Evolutionary conservation across 140 eudicot genomes (phyloP).

Genomic region (Ambrosia hybrid): DNA sequence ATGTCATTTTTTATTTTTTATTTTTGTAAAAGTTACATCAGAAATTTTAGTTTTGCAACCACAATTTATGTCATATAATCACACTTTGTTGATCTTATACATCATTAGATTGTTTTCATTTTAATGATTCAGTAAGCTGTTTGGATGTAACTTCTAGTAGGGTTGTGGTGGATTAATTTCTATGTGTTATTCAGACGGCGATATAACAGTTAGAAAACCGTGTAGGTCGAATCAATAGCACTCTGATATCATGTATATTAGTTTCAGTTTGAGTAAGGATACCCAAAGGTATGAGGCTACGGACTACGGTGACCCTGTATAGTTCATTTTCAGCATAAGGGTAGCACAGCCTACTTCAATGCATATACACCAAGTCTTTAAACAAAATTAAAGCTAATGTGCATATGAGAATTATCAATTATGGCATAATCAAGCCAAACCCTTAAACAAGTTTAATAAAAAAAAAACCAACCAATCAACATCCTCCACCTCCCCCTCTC

Average conservation of each 20-base stretch:
- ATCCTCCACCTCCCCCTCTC: too few relatives aligned
- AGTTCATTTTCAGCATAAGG: neutral
- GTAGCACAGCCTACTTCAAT: neutral
- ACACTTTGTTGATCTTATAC: conserved; percentile 14
- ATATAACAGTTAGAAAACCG: neutral
- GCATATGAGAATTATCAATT: too few relatives aligned
- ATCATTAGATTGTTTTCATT: conserved; percentile 18
- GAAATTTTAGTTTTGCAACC: neutral
- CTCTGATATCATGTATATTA: neutral
- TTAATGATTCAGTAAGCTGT: conserved; percentile 8
- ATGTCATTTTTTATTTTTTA: conserved; percentile 17
- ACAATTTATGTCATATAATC: conserved; percentile 6
- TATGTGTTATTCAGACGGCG: neutral
- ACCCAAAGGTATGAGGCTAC: neutral
- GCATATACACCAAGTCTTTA: neutral
- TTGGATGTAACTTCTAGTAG: conserved; percentile 3
- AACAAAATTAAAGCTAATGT: too few relatives aligned
- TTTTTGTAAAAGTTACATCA: conserved; percentile 26
- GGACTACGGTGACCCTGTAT: neutral
- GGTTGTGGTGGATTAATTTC: neutral
- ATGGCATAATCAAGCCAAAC: too few relatives aligned
- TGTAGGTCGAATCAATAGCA: neutral
- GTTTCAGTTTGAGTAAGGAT: neutral
- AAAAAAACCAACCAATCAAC: too few relatives aligned
- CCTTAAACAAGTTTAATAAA: too few relatives aligned